phyloP scores from a whole-genome alignment of 1,284 basidiomycete species.

The Tylopilus sp. region DNA sequence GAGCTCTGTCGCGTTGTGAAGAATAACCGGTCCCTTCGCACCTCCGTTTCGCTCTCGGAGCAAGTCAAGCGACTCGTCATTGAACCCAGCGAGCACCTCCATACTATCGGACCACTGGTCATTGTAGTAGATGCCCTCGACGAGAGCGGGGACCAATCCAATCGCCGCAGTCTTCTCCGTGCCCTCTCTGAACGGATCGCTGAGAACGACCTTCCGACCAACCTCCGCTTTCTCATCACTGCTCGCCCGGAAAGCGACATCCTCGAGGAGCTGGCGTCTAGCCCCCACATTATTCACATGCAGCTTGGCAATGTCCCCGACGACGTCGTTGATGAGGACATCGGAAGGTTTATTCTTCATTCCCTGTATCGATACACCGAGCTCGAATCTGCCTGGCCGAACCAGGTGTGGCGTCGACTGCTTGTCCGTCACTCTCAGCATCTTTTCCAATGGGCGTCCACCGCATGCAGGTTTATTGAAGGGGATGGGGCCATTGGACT shows the following conservation, averaged over 20 bases:
- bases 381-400: slow-evolving; percentile 19
- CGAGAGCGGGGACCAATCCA: slow-evolving; percentile 22
- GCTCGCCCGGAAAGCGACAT: slow-evolving; percentile 22
- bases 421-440: slow-evolving; percentile 19
- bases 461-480: slow-evolving; percentile 23
- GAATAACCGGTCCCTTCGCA: slow-evolving; percentile 21
- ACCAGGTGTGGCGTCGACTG: slow-evolving; percentile 15
- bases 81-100: slow-evolving; percentile 12
- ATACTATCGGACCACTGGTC: slow-evolving; percentile 18
- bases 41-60: slow-evolving; percentile 14
- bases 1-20: slow-evolving; percentile 12
- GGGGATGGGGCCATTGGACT: slow-evolving; percentile 17
- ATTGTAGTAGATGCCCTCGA: slow-evolving; percentile 23
- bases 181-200: slow-evolving; percentile 11
- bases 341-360: slow-evolving; percentile 15
- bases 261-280: slow-evolving; percentile 7
- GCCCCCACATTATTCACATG: slow-evolving; percentile 12
- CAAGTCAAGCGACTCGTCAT: slow-evolving; percentile 18
- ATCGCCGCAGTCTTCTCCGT: slow-evolving; percentile 11
- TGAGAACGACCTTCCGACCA: slow-evolving; percentile 9
- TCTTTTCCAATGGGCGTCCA: slow-evolving; percentile 25
- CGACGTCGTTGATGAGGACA: slow-evolving; percentile 17
- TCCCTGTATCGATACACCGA: slow-evolving; percentile 10
- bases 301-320: slow-evolving; percentile 13
- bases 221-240: slow-evolving; percentile 22